Conservation (phyloP, 73 alveolate genomes). For the Paramecium tetraurelia region DNA sequence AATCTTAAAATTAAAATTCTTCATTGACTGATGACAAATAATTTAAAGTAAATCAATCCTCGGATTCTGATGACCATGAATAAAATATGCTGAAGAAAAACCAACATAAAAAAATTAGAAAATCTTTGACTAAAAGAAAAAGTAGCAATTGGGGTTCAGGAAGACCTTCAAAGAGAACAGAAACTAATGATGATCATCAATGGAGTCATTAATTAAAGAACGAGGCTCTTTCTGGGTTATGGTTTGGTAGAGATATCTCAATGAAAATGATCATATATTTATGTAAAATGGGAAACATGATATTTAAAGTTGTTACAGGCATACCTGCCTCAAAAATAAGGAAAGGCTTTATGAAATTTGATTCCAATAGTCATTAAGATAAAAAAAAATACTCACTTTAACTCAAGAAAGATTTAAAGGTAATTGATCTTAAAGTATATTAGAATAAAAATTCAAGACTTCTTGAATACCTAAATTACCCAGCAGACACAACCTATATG, state of each 20-base stretch:
- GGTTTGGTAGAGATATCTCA: slow-evolving; percentile 1
- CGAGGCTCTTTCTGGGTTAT: not conserved
- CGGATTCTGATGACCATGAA: not conserved
- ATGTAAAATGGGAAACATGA: not conserved
- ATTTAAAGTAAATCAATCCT: not conserved
- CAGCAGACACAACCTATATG: not conserved
- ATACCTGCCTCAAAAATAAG: not conserved
- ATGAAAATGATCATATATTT: not conserved
- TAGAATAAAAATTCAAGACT: not conserved
- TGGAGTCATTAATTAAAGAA: not conserved
- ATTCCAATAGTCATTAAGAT: not conserved
- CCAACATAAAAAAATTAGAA: not conserved
- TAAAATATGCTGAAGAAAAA: not conserved
- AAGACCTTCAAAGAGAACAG: not conserved
- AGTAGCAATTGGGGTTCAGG: not conserved
- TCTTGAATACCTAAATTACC: not conserved
- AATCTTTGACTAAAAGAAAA: not conserved
- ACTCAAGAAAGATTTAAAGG: not conserved
- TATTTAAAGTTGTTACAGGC: not conserved
- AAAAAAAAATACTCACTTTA: not conserved
- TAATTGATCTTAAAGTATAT: not conserved
- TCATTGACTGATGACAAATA: not conserved
- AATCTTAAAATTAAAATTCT: not conserved
- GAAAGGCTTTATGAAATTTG: not conserved
- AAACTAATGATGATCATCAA: not conserved